Evolutionary conservation across 2,329 filamentous ascomycete genomes (phyloP).

Genomic region (Onygenales sp.): DNA sequence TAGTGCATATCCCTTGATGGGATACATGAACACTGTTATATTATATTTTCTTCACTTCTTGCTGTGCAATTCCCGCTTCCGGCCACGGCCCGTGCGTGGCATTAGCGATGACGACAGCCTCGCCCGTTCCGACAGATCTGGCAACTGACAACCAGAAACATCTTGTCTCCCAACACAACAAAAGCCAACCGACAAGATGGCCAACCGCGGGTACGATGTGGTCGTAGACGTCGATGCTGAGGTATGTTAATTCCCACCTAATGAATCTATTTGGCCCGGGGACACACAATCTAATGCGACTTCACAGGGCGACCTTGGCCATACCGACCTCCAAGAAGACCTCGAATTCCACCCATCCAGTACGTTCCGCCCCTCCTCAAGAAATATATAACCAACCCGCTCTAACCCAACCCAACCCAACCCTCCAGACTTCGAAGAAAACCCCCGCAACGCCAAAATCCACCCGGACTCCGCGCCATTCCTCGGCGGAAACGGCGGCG

Average conservation of each 20-base stretch:
- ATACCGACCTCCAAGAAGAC: constrained; percentile 96
- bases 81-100: constrained; percentile 6
- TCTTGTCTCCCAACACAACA: background rate
- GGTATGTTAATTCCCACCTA: constrained; percentile 41
- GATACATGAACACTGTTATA: background rate
- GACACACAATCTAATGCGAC: background rate
- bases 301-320: constrained; percentile 80
- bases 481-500: constrained; percentile 40
- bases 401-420: background rate
- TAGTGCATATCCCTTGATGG: background rate
- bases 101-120: constrained; percentile 3
- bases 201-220: constrained; percentile 87
- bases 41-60: background rate
- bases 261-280: background rate
- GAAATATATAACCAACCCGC: background rate
- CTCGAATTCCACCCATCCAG: constrained; percentile 96
- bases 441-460: constrained; percentile 41
- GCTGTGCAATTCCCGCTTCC: background rate
- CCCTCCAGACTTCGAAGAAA: constrained; percentile 59
- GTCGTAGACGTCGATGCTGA: constrained; percentile 97
- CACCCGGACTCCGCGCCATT: constrained; percentile 43
- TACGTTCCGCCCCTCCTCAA: constrained; percentile 25
- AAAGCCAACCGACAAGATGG: constrained; percentile 44
- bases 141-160: background rate
- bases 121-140: background rate